Conservation (phyloP, 495 filamentous ascomycete species). For the Penicillium cataractarum region DNA sequence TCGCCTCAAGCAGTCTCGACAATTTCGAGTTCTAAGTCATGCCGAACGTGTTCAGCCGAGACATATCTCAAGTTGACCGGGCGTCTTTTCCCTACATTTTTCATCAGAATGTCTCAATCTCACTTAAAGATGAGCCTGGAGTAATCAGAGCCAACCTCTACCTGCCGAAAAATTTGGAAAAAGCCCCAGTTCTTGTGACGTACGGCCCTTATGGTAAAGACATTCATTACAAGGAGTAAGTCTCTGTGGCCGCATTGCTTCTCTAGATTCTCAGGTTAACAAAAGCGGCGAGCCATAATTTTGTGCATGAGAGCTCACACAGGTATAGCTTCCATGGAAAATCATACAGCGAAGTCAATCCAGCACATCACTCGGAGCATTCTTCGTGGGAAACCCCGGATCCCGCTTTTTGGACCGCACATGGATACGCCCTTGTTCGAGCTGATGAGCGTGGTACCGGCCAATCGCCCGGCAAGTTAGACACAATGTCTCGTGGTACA, state of each 20-base stretch:
- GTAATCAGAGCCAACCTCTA: too few relatives aligned
- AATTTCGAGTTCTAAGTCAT: too few relatives aligned
- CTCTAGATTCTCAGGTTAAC: too few relatives aligned
- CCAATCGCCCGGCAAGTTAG: slow-evolving; percentile 53
- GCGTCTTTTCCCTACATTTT: too few relatives aligned
- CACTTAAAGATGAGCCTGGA: too few relatives aligned
- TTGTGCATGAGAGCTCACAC: too few relatives aligned
- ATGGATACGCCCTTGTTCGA: slow-evolving; percentile 56
- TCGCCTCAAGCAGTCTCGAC: too few relatives aligned
- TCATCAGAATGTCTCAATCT: too few relatives aligned
- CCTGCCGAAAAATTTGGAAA: background rate
- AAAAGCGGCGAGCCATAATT: background rate
- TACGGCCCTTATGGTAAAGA: background rate
- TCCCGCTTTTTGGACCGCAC: slow-evolving; percentile 53
- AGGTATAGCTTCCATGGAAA: slow-evolving; percentile 39
- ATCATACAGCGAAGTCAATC: slow-evolving; percentile 48
- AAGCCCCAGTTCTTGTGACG: background rate
- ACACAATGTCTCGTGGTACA: slow-evolving; percentile 50
- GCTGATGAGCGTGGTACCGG: slow-evolving; percentile 56
- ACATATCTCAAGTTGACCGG: too few relatives aligned
- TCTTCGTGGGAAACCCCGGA: slow-evolving; percentile 62
- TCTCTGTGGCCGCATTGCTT: too few relatives aligned
- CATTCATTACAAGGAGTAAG: background rate
- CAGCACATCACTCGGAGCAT: slow-evolving; percentile 43
- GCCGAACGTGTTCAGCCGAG: too few relatives aligned